Base-by-base conservation (phyloP, 2,329 filamentous ascomycete genomes). In the Colletotrichum cuscutae region DNA sequence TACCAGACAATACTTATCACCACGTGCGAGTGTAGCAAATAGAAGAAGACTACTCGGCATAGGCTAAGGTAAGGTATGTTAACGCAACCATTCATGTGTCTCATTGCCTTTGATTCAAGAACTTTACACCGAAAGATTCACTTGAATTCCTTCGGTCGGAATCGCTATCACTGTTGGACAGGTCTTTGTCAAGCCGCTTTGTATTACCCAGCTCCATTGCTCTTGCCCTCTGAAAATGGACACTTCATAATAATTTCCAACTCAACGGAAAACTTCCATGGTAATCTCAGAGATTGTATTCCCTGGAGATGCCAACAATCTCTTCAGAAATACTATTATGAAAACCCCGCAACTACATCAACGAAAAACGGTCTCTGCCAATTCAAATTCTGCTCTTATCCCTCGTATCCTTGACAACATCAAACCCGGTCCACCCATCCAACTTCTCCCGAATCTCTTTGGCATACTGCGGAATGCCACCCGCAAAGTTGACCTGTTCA, bases 191-290 rank as follows among this genome's bases (percentile, higher is more conserved):
- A n/a, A 8, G 42, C 19, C 8, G 6, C 11, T n/a, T n/a, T 49
- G 42, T 49, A 49, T 7, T 11, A 49, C 19, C 8, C 19, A 7
- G 24, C 53, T 28, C 11, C 11, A 12, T 4, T 32, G 32, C 32
- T 35, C 11, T 12, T 5, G 4, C 11, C 3, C 4, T 35, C 32
- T 12, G 11, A 12, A 4, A 5, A 5, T 35, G 4, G 32, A 11
- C 11, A 12, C 12, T 2, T 35, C 9, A 35, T 35, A 2, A 12
- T 12, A 12, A 35, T 5, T 35, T 35, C 4, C 11, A 12, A 12
- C 11, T 35, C 32, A 12, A 35, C 5, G 11, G 4, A 3, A 35
- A 35, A 35, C 12, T 1, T 2, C 92, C 87, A 87, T 95, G 49
- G 85, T 12, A 35, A 12, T 35, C 11, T 2, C 32, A 35, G 32